Conservation (phyloP, 169 alveolate genomes). For the Plasmodium vinckei region DNA sequence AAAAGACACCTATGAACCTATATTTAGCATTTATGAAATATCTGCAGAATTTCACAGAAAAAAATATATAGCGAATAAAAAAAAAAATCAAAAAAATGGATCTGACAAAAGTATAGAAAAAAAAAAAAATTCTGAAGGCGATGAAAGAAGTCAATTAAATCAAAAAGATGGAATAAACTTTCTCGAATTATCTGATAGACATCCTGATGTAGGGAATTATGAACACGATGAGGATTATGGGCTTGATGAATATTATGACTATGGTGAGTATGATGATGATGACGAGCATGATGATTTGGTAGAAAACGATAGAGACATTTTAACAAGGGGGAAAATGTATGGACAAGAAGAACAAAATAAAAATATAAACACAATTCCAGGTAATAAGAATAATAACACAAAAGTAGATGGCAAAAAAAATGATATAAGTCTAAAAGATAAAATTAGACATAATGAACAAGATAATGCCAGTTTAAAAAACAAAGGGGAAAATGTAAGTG, state of each 20-base stretch:
- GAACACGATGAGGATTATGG: background rate
- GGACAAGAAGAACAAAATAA: background rate
- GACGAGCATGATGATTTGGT: background rate
- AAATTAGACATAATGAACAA: background rate
- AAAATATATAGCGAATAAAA: slow-evolving; percentile 10
- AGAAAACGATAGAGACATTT: background rate
- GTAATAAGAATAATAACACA: background rate
- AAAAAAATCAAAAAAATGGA: slow-evolving; percentile 3
- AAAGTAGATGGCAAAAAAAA: background rate
- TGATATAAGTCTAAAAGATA: background rate
- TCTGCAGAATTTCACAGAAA: slow-evolving; percentile 40
- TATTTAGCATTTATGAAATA: slow-evolving; percentile 47
- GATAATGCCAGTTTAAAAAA: no score
- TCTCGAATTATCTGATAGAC: background rate
- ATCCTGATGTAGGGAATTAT: background rate
- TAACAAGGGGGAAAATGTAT: background rate
- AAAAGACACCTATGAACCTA: slow-evolving; percentile 14
- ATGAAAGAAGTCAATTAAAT: background rate
- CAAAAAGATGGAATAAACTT: background rate
- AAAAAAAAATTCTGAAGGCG: background rate
- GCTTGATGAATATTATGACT: no score
- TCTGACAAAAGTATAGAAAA: background rate
- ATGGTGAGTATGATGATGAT: background rate
- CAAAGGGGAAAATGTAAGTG: background rate
- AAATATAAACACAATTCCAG: background rate